A percentile compares a stretch with the other conserved stretches of the same genome.
These are phyloP conservation scores for Bonia amplexicaulis DNA, from an alignment of 176 grass and related monocot genomes.

Conservation along the genomic window DNA sequence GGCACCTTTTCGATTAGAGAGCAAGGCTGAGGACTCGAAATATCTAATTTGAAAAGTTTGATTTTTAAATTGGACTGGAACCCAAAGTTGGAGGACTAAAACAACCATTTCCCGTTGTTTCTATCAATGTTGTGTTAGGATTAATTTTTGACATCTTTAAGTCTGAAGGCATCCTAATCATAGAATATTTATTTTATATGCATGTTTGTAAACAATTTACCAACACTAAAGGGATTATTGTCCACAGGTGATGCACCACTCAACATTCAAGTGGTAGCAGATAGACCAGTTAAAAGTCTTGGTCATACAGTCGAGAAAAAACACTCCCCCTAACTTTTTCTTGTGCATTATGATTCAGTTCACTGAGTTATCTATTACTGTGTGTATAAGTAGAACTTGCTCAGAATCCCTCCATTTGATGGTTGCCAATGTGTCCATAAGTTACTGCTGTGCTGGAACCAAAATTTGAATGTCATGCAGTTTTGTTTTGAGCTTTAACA, in stretches of 20 bases:
- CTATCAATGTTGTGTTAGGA: neutral
- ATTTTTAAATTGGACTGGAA: neutral
- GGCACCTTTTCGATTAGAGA: neutral
- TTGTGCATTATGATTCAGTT: neutral
- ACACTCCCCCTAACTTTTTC: neutral
- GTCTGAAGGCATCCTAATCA: neutral
- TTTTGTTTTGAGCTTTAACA: neutral
- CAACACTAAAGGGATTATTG: neutral
- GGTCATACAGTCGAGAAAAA: neutral
- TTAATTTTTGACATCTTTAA: neutral
- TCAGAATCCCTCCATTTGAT: neutral
- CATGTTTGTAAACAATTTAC: neutral
- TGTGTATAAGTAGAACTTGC: neutral
- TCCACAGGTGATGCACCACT: neutral
- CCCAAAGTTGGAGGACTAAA: neutral
- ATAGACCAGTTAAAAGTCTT: neutral
- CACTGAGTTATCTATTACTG: neutral
- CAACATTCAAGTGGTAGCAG: neutral
- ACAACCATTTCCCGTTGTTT: neutral
- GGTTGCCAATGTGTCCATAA: neutral
- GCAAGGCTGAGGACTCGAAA: neutral
- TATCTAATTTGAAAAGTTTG: neutral
- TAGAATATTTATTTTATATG: neutral
- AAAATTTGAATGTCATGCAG: neutral
- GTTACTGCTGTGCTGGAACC: neutral